Conservation (phyloP, 2,329 filamentous ascomycete species). For the Microcyclosporella mali region DNA sequence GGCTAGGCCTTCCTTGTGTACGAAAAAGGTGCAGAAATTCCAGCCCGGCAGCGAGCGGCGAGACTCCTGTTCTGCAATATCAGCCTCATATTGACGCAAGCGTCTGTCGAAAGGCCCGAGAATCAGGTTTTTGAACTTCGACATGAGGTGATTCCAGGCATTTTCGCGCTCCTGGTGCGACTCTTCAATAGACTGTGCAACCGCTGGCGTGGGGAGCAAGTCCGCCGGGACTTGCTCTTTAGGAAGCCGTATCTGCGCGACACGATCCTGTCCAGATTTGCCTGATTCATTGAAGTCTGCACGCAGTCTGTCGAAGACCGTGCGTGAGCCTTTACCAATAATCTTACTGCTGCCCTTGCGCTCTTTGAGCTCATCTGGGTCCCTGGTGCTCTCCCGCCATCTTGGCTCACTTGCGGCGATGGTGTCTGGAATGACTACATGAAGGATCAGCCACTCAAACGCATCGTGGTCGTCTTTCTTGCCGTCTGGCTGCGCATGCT, state of each 20-base stretch:
- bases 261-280: conserved; percentile 67
- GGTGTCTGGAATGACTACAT: conserved; percentile 85
- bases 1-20: conserved; percentile 90
- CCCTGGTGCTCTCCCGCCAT: conserved; percentile 45
- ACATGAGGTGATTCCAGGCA: conserved; percentile 76
- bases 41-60: conserved; percentile 84
- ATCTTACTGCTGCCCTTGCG: conserved; percentile 65
- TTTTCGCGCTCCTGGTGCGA: conserved; percentile 70
- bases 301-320: conserved; percentile 80
- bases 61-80: conserved; percentile 88
- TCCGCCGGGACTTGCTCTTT: conserved; percentile 43
- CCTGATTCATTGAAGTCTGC: conserved; percentile 79
- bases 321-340: conserved; percentile 69
- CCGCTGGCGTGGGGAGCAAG: conserved; percentile 39
- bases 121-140: conserved; percentile 81
- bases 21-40: conserved; percentile 99
- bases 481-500: conserved; percentile 59
- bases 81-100: conserved; percentile 91
- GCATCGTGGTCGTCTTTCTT: conserved; percentile 91
- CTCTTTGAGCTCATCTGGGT: conserved; percentile 55
- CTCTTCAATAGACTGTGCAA: conserved; percentile 55
- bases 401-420: conserved; percentile 71
- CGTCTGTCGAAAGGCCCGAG: conserved; percentile 83
- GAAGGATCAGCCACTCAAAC: conserved; percentile 89
- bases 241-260: conserved; percentile 76